phyloP scores from a whole-genome alignment of 1,284 basidiomycete species.

The Trichosporon sp. region DNA sequence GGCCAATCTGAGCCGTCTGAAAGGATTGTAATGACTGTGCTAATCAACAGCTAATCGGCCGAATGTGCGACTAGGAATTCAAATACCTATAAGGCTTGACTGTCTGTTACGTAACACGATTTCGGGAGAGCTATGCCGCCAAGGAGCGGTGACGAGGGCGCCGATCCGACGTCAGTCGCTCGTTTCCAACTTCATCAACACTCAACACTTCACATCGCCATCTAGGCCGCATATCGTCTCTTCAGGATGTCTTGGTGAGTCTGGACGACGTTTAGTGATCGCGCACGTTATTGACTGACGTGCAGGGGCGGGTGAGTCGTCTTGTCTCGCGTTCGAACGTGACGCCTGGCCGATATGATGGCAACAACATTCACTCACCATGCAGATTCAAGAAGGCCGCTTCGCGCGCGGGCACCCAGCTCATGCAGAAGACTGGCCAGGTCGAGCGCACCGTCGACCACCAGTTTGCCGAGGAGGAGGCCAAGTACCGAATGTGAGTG shows the following conservation, averaged over 20 bases:
- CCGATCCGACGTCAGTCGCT: constrained; percentile 1
- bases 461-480: constrained; percentile 89
- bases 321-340: background rate
- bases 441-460: constrained; percentile 92
- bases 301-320: constrained; percentile 16
- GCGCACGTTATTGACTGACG: background rate
- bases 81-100: background rate
- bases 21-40: background rate
- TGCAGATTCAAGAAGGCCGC: constrained; percentile 88
- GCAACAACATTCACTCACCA: background rate
- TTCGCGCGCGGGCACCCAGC: constrained; percentile 85
- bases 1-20: background rate
- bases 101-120: background rate
- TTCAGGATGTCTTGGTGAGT: constrained; percentile 16
- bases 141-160: background rate
- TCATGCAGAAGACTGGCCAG: constrained; percentile 95
- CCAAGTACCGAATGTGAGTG: constrained; percentile 79
- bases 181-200: background rate
- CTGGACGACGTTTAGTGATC: background rate
- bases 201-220: background rate
- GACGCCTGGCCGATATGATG: background rate
- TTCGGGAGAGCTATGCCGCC: background rate
- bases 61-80: background rate
- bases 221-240: background rate
- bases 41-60: background rate